These are phyloP conservation scores for Lepiota brunneoincarnata DNA, from an alignment of 768 basidiomycete genomes.

Conservation along the genomic window DNA sequence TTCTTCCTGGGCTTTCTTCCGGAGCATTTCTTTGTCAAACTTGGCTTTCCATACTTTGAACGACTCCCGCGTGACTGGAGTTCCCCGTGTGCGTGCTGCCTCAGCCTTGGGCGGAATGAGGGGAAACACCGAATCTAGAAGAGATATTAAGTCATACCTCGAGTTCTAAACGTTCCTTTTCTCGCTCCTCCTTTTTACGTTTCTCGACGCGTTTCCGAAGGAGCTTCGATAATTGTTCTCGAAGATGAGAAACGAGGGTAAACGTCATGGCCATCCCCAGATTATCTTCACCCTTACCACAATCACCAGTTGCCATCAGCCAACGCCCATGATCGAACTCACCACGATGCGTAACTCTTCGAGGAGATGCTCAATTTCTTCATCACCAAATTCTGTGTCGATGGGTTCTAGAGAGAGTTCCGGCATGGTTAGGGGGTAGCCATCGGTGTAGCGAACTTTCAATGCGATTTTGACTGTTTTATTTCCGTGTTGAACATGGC, in stretches of 20 bases:
- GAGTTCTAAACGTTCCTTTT: constrained; percentile 69
- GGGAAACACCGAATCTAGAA: background rate
- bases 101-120: constrained; percentile 57
- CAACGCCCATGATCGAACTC: constrained; percentile 22
- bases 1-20: constrained; percentile 64
- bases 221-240: constrained; percentile 69
- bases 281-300: constrained; percentile 73
- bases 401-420: constrained; percentile 61
- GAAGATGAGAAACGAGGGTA: constrained; percentile 81
- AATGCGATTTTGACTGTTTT: constrained; percentile 70
- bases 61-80: constrained; percentile 80
- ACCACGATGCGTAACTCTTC: constrained; percentile 56
- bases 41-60: constrained; percentile 82
- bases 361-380: constrained; percentile 54
- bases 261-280: constrained; percentile 98
- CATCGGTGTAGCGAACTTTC: constrained; percentile 71
- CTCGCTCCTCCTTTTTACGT: constrained; percentile 58
- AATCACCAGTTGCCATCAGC: constrained; percentile 9
- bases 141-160: constrained; percentile 51
- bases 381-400: constrained; percentile 58
- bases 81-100: constrained; percentile 84
- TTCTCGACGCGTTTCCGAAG: constrained; percentile 58
- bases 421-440: constrained; percentile 85
- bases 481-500: constrained; percentile 14
- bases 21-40: constrained; percentile 69